Evolutionary conservation across 257 asterid genomes (phyloP), one percentile per base, ranked within the genome.

Genomic region (Nicotiana tabacum): DNA sequence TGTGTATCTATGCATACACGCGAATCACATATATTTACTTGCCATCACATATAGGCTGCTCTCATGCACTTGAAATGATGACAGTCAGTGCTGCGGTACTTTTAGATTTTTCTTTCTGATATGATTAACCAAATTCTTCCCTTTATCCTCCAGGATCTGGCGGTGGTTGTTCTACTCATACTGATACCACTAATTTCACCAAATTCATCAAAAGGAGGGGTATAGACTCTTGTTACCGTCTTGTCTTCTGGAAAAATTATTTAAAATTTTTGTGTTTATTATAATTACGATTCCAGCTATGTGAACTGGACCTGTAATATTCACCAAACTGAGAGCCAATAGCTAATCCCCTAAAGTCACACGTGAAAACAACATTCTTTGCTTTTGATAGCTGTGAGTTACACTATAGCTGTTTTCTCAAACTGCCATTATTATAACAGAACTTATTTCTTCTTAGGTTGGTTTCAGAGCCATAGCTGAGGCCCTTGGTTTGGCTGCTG

Each of bases 161-260:
- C 99, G 29, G 99, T 96, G 89, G 99, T 96, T 89, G 99, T 96
- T 84, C 89, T 96, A 93, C 99, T 96, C 83, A 94, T 94, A 85
- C 94, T 96, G 77, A 93, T 96, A 88, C 99, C 99, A n/a, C 96
- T 96, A 72, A 89, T 96, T 84, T 96, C 99, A 62, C 98, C 99
- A 76, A 94, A 88, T 90, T 96, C 99, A 29, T 94, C 99, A 57
- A 96, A 94, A 90, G 99, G 99, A 94, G 99, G 97, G 98, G 99
- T 96, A 93, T 85, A 74, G 64, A 77, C 21, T 83, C 29, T 77
- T 77, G 30, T 60, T 46, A 51, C 76, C 17, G 12, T 48, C 77
- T 77, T 80, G 62, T 74, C 43, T 74, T 74, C 62, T 74, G 77
- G 48, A 46, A 18, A 46, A 46, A 72, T 72, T n/a, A 46, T 72